phyloP scores from a whole-genome alignment of 257 asterid genomes.

The Penstemon newberryi region DNA sequence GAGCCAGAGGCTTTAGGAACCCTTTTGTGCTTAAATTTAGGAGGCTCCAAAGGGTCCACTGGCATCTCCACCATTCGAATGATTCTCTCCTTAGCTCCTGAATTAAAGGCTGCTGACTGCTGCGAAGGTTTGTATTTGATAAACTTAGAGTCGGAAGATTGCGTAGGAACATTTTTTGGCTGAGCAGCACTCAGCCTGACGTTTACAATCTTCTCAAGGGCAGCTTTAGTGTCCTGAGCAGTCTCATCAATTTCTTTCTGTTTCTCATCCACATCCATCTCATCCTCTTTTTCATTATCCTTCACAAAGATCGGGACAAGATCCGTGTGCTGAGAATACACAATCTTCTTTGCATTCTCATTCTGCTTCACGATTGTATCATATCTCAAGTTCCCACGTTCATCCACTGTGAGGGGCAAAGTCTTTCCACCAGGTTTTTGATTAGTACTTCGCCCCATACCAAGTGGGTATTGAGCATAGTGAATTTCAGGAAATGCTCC shows the following conservation, averaged over 20 bases:
- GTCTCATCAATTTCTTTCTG: constrained; percentile 81
- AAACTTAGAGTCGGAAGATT: constrained; percentile 74
- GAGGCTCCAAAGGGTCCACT: constrained; percentile 92
- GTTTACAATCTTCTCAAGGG: constrained; percentile 87
- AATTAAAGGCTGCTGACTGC: constrained; percentile 87
- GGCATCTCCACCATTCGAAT: constrained; percentile 95
- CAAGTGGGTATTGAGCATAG: constrained; percentile 82
- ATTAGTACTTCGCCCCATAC: constrained; percentile 65
- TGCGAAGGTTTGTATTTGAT: constrained; percentile 96
- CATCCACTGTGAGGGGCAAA: constrained; percentile 81
- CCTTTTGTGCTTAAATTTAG: constrained; percentile 89
- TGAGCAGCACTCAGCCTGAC: constrained; percentile 94
- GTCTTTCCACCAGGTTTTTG: constrained; percentile 63
- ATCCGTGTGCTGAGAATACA: constrained; percentile 75
- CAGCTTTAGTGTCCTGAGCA: constrained; percentile 76
- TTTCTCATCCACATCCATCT: constrained; percentile 78
- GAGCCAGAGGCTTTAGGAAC: constrained; percentile 95
- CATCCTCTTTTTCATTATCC: constrained; percentile 53
- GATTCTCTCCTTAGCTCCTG: constrained; percentile 93
- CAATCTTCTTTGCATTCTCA: constrained; percentile 84
- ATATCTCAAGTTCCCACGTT: constrained; percentile 74
- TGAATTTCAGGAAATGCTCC: constrained; percentile 94
- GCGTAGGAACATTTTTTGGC: constrained; percentile 81
- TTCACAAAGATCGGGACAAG: constrained; percentile 76
- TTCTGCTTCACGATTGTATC: constrained; percentile 86